These are phyloP conservation scores for Phyllostachys edulis DNA, from an alignment of 176 grass and related monocot species.

Conservation along the genomic window DNA sequence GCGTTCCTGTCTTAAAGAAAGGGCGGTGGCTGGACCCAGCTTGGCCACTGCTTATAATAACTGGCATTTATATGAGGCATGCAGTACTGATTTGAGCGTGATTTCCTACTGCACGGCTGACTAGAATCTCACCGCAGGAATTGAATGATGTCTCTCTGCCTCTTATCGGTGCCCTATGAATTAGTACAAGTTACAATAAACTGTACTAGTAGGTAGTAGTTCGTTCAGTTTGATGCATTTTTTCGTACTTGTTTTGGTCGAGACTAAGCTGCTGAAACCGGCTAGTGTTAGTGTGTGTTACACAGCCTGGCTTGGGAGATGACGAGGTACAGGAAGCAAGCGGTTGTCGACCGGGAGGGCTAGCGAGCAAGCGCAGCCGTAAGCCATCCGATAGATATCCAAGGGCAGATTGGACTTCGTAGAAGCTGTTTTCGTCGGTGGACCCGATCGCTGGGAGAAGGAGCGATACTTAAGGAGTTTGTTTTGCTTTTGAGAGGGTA, in stretches of 20 bases:
- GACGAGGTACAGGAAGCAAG: too few relatives aligned
- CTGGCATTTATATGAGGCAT: not conserved
- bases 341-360: too few relatives aligned
- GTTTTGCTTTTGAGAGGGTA: too few relatives aligned
- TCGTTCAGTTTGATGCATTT: not conserved
- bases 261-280: not conserved
- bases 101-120: not conserved
- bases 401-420: too few relatives aligned
- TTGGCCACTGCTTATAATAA: not conserved
- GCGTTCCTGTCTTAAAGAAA: not conserved
- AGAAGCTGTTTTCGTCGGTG: too few relatives aligned
- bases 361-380: too few relatives aligned
- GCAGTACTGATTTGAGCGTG: not conserved
- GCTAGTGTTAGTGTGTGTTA: not conserved
- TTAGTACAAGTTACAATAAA: not conserved
- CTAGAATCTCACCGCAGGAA: constrained; percentile 1
- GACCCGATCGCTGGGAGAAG: too few relatives aligned
- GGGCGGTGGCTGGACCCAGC: not conserved
- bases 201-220: not conserved
- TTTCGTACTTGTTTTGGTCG: not conserved
- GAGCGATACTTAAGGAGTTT: too few relatives aligned
- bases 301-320: too few relatives aligned
- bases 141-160: not conserved
- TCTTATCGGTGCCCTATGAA: not conserved
- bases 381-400: too few relatives aligned